A percentile compares a stretch with the other conserved stretches of the same genome.
Conservation (phyloP, 257 asterid genomes). For the Solanum chilense region DNA sequence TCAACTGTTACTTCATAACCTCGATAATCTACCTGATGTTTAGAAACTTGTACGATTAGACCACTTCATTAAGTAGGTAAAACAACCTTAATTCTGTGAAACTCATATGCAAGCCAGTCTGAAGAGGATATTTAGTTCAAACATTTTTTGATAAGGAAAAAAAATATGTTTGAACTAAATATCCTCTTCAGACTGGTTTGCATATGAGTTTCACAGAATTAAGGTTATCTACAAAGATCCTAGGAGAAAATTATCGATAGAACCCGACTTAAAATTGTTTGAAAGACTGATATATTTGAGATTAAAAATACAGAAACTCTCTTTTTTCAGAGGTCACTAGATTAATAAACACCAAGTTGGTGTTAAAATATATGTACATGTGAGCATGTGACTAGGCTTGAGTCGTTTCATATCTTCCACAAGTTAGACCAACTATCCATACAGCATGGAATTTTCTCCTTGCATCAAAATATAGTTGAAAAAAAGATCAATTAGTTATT, state of each 20-base stretch:
- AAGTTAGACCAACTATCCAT: neutral
- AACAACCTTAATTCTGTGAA: neutral
- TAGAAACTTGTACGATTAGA: conserved; percentile 19
- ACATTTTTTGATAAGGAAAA: neutral
- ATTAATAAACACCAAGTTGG: neutral
- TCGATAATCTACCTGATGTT: conserved; percentile 81
- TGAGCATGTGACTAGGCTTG: neutral
- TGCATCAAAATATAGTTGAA: neutral
- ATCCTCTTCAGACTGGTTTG: neutral
- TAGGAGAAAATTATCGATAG: neutral
- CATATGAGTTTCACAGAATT: neutral
- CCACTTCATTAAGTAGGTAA: neutral
- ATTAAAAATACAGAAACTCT: neutral
- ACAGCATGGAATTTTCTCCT: neutral
- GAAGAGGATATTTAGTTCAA: neutral
- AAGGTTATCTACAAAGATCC: neutral
- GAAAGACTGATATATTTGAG: neutral
- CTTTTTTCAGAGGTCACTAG: neutral
- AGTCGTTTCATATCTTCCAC: neutral
- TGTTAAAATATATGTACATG: neutral
- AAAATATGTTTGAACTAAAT: neutral
- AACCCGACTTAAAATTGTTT: neutral
- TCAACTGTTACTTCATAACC: conserved; percentile 98
- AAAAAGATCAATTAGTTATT: neutral
- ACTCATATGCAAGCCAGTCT: neutral